Base-by-base conservation (phyloP, 345 rosid species). In the Jatropha curcas region DNA sequence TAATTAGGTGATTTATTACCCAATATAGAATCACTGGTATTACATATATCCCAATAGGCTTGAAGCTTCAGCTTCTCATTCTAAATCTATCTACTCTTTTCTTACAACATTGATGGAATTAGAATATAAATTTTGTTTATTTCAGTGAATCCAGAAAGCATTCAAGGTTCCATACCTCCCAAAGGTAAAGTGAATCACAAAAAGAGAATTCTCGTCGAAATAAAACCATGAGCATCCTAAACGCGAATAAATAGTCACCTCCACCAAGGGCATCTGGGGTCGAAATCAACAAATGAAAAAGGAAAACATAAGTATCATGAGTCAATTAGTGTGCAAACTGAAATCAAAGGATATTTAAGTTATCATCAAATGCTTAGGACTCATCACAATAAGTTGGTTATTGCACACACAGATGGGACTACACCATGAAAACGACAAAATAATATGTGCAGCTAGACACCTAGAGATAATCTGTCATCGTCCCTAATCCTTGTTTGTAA, bases 141-240 rank as follows among this genome's bases (percentile, higher is more conserved):
- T 24, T 52, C 43, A 41, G 50, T 53, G 7, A 74, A 64, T 55
- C 30, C 28, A 65, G 19, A 70, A 41, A 55, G 51, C 24, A 72
- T 19, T 27, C 48, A 12, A 37, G 41, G 52, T 43, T 70, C 0
- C 20, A 71, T 90, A 91, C 99, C 99, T 95, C 99, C 99, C 99
- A 95, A 22, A 95, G 92, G 83, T 93, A 95, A 74, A 95, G 86
- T 0, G 98, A 92, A 79, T 95, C 99, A 8, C 98, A 87, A 76
- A 93, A 92, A 1, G 99, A 95, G 81, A 95, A 93, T 71, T 95
- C 98, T 72, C 99, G 87, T 37, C 99, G 90, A 78, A 95, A 95
- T 63, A 92, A 83, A 65, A 95, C 99, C 98, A 95, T 91, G 46
- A 95, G 89, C 99, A 95, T 95, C 67, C 98, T 84, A 78, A 95